A percentile compares a stretch with the other conserved stretches of the same genome.
Conservation (phyloP, 2,329 filamentous ascomycete genomes). For the Epichloe hybrida region DNA sequence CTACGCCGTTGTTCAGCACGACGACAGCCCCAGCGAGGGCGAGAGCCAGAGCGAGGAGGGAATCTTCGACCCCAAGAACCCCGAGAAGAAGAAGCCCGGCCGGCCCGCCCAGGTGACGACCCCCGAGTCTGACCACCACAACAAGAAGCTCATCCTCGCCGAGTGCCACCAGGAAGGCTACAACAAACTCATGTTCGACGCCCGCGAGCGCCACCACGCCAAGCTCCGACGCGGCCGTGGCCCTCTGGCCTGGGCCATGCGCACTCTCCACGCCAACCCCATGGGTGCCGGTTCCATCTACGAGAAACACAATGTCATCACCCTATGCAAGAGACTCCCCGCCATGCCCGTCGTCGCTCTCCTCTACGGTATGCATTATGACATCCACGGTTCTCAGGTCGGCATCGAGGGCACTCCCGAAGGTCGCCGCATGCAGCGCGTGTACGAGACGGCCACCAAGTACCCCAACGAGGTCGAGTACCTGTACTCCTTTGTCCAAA, state of each 20-base stretch:
- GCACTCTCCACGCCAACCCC: slow-evolving; percentile 58
- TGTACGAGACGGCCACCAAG: slow-evolving; percentile 50
- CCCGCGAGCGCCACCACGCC: slow-evolving; percentile 44
- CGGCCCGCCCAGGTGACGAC: slow-evolving; percentile 4
- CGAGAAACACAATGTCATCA: slow-evolving; percentile 57
- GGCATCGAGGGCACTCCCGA: slow-evolving; percentile 11
- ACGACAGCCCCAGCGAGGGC: slow-evolving; percentile 26
- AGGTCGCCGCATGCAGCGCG: slow-evolving; percentile 26
- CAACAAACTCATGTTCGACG: slow-evolving; percentile 45
- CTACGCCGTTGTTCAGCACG: slow-evolving; percentile 64
- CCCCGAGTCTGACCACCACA: slow-evolving; percentile 25
- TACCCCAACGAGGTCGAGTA: slow-evolving; percentile 60
- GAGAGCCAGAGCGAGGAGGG: slow-evolving; percentile 14
- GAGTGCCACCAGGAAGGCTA: slow-evolving; percentile 42
- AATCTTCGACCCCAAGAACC: slow-evolving; percentile 11
- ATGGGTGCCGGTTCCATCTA: slow-evolving; percentile 61
- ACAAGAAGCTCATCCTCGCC: slow-evolving; percentile 29
- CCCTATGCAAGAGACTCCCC: slow-evolving; percentile 50
- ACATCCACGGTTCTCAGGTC: slow-evolving; percentile 47
- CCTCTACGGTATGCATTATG: slow-evolving; percentile 68
- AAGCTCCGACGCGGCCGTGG: slow-evolving; percentile 49
- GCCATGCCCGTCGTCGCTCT: slow-evolving; percentile 48
- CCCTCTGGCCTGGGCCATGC: slow-evolving; percentile 74
- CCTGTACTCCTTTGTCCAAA: slow-evolving; percentile 52
- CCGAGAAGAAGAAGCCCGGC: background rate